Evolutionary conservation across 2,329 filamentous ascomycete species (phyloP).

Genomic region (Aspergillus sp.): DNA sequence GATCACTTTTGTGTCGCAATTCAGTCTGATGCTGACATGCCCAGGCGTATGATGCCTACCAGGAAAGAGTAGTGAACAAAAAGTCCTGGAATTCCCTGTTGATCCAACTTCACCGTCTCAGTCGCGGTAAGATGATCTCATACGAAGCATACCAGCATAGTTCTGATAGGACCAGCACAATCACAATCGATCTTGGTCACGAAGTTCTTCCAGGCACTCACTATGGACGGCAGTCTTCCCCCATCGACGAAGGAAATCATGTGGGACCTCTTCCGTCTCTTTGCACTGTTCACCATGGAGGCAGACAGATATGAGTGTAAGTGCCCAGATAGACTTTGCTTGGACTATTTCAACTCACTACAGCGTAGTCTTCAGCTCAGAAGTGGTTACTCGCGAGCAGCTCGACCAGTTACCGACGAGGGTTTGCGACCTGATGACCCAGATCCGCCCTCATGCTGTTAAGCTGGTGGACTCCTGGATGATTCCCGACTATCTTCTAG

Average conservation of each 20-base stretch:
- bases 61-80: constrained; percentile 45
- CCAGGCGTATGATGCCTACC: constrained; percentile 38
- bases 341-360: not conserved
- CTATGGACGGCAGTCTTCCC: constrained; percentile 22
- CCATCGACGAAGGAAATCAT: constrained; percentile 31
- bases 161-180: constrained; percentile 33
- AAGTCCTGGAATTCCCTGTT: constrained; percentile 47
- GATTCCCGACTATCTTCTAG: constrained; percentile 51
- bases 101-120: constrained; percentile 29
- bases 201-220: constrained; percentile 45
- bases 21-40: constrained; percentile 1
- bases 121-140: constrained; percentile 18
- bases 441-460: constrained; percentile 51
- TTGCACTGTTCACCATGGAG: constrained; percentile 49
- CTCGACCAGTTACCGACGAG: not conserved
- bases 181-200: constrained; percentile 49
- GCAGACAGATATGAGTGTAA: constrained; percentile 30
- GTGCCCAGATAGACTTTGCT: not conserved
- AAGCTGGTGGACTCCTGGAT: constrained; percentile 52
- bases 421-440: constrained; percentile 46
- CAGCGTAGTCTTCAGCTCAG: not conserved
- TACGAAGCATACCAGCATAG: not conserved
- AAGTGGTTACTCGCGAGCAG: not conserved
- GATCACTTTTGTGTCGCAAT: not conserved
- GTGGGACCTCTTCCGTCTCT: constrained; percentile 46